Evolutionary conservation across 2,329 filamentous ascomycete genomes (phyloP).

Genomic region (Metarhizium album): DNA sequence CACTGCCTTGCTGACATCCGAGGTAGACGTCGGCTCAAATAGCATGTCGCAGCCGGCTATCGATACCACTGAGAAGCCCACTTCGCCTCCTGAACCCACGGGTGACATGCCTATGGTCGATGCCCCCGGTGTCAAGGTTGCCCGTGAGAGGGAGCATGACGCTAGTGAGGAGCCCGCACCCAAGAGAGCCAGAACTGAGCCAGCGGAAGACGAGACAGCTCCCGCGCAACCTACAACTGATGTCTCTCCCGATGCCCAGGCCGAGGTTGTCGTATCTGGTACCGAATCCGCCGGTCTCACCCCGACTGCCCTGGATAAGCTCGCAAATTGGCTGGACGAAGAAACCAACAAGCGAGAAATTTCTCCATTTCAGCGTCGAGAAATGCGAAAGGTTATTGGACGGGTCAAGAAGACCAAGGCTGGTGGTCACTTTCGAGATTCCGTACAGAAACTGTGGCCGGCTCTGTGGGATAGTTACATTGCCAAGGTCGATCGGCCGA

Average conservation of each 20-base stretch:
- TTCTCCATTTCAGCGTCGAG: conserved; percentile 48
- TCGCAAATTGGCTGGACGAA: conserved; percentile 30
- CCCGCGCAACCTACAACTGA: conserved; percentile 11
- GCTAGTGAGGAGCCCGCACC: conserved; percentile 51
- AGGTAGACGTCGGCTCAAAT: conserved; percentile 24
- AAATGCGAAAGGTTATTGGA: conserved; percentile 54
- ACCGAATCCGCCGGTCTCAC: conserved; percentile 8
- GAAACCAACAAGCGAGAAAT: conserved; percentile 38
- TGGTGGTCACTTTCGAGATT: conserved; percentile 62
- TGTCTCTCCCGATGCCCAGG: conserved; percentile 1
- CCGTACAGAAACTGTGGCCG: conserved; percentile 68
- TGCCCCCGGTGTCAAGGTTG: conserved; percentile 47
- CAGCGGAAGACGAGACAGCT: conserved; percentile 28
- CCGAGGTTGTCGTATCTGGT: conserved; percentile 6
- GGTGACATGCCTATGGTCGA: conserved; percentile 44
- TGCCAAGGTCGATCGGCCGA: conserved; percentile 60
- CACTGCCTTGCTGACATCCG: conserved; percentile 18
- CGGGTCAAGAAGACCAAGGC: conserved; percentile 80
- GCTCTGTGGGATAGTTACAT: conserved; percentile 64
- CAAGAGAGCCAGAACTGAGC: conserved; percentile 71
- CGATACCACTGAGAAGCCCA: conserved; percentile 22
- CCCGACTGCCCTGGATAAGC: conserved; percentile 14
- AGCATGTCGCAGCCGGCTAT: conserved; percentile 29
- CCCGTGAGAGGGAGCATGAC: conserved; percentile 72
- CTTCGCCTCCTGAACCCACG: conserved; percentile 17